Evolutionary conservation across 2,329 filamentous ascomycete species (phyloP).

Genomic region (Paraphaeosphaeria sporulosa): DNA sequence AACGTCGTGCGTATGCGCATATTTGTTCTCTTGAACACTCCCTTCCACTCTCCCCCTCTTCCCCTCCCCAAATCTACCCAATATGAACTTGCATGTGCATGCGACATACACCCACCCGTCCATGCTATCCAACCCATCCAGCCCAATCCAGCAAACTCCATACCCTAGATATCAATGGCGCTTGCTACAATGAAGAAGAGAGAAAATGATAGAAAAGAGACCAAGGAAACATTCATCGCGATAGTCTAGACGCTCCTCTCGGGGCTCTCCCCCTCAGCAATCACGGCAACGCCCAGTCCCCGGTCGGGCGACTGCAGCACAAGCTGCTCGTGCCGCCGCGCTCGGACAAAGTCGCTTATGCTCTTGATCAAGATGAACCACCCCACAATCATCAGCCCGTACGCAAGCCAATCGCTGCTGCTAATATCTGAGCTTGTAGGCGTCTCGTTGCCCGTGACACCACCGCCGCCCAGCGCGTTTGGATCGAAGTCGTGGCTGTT

Average conservation of each 20-base stretch:
- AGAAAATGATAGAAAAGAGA: conserved; percentile 5
- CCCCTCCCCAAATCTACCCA: not conserved
- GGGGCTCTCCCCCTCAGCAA: conserved; percentile 82
- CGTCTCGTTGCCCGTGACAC: conserved; percentile 38
- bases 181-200: not conserved
- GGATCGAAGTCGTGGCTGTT: conserved; percentile 91
- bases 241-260: conserved; percentile 63
- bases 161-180: conserved; percentile 1
- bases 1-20: conserved; percentile 3
- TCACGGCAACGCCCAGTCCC: conserved; percentile 82
- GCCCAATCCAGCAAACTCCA: not conserved
- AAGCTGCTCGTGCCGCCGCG: conserved; percentile 88
- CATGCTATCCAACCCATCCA: not conserved
- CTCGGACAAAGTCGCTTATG: conserved; percentile 88
- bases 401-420: conserved; percentile 87
- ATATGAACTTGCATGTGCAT: not conserved
- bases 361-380: conserved; percentile 98
- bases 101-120: not conserved
- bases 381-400: conserved; percentile 92
- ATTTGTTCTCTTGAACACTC: not conserved
- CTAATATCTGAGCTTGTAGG: conserved; percentile 63
- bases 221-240: not conserved
- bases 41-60: not conserved
- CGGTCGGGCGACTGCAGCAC: conserved; percentile 92
- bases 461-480: conserved; percentile 62